Percentiles rank a stretch among this genome's conserved stretches.
phyloP scores from a whole-genome alignment of 2,329 filamentous ascomycete genomes.

The Penicillium occitanis region DNA sequence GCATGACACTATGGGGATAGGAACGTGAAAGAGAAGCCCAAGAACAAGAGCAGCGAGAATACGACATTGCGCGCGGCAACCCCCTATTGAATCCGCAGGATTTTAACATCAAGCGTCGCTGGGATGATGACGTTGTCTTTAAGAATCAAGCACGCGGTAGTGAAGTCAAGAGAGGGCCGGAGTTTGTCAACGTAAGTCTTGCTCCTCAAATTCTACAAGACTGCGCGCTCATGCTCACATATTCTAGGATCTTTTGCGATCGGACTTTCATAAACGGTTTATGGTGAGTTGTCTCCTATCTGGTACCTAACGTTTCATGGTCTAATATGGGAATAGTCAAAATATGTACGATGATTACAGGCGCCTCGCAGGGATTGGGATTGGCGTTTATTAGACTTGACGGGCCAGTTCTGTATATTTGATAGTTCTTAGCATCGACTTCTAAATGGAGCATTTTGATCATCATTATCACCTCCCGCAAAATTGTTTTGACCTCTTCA shows the following conservation, averaged over 20 bases:
- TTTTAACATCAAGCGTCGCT: slow-evolving; percentile 80
- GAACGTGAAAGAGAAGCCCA: slow-evolving; percentile 77
- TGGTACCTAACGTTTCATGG: neutral
- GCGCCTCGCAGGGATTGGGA: neutral
- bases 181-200: slow-evolving; percentile 84
- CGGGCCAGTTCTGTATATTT: neutral
- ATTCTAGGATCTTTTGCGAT: slow-evolving; percentile 74
- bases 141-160: slow-evolving; percentile 97
- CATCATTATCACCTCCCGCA: too few species aligned
- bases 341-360: slow-evolving; percentile 48
- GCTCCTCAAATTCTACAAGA: too few species aligned
- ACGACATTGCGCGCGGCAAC: slow-evolving; percentile 88
- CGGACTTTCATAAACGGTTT: slow-evolving; percentile 96
- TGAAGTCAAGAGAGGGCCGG: slow-evolving; percentile 87
- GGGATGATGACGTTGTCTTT: slow-evolving; percentile 99
- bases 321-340: slow-evolving; percentile 37
- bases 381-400: neutral
- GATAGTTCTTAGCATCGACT: neutral
- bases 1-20: slow-evolving; percentile 37
- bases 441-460: neutral
- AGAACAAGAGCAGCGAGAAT: slow-evolving; percentile 80
- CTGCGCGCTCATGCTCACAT: slow-evolving; percentile 21
- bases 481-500: neutral
- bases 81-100: slow-evolving; percentile 84
- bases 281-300: slow-evolving; percentile 60